These are phyloP conservation scores for Lotmaria passim DNA, from an alignment of 208 protist genomes.

Conservation along the genomic window DNA sequence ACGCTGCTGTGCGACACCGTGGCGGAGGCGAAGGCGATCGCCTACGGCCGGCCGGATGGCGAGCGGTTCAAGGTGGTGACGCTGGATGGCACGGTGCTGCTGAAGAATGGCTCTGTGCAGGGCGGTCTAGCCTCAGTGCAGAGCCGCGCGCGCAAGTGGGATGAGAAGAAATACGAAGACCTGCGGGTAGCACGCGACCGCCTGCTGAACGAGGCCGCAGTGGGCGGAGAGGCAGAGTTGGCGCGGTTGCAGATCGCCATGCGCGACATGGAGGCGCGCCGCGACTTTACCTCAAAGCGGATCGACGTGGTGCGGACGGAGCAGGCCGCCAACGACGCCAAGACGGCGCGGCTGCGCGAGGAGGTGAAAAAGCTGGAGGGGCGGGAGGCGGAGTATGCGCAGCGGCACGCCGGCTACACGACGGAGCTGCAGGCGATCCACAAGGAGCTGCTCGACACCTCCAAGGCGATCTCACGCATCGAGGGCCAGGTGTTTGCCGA, in stretches of 20 bases:
- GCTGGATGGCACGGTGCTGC: slow-evolving; percentile 94
- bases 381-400: slow-evolving; percentile 18
- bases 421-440: slow-evolving; percentile 45
- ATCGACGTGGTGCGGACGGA: slow-evolving; percentile 52
- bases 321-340: slow-evolving; percentile 37
- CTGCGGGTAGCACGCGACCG: slow-evolving; percentile 73
- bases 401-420: slow-evolving; percentile 28
- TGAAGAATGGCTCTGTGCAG: slow-evolving; percentile 96
- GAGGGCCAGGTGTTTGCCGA: slow-evolving; percentile 90
- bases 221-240: slow-evolving; percentile 73
- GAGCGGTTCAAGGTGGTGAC: slow-evolving; percentile 95
- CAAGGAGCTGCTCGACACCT: slow-evolving; percentile 56
- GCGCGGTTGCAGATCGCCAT: slow-evolving; percentile 69
- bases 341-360: slow-evolving; percentile 42
- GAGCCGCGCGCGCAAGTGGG: slow-evolving; percentile 90
- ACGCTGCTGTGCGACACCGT: slow-evolving; percentile 96
- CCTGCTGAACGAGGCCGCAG: slow-evolving; percentile 67
- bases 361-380: slow-evolving; percentile 34
- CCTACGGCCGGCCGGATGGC: slow-evolving; percentile 61
- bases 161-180: slow-evolving; percentile 90
- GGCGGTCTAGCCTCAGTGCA: slow-evolving; percentile 90
- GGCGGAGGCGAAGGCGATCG: slow-evolving; percentile 89
- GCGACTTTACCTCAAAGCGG: slow-evolving; percentile 60
- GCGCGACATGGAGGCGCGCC: slow-evolving; percentile 68
- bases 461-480: slow-evolving; percentile 59